phyloP scores from a whole-genome alignment of 2,329 filamentous ascomycete species.

The Dryadomyces quercus-mongolicae region DNA sequence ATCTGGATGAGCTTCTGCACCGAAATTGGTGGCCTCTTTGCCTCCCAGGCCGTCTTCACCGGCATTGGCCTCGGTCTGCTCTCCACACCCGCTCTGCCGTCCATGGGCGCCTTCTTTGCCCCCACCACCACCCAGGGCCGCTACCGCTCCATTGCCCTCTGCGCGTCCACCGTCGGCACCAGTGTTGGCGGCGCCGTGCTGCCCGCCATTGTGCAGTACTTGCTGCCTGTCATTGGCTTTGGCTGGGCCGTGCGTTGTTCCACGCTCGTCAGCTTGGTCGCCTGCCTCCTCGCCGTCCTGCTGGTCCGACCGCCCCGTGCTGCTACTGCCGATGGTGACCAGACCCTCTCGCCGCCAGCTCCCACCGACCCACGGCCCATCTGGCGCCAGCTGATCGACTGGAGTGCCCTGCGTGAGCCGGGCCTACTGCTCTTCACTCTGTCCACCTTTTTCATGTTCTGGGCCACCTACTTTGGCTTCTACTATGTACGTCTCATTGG shows the following conservation, averaged over 20 bases:
- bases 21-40: slow-evolving; percentile 21
- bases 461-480: slow-evolving; percentile 40
- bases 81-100: slow-evolving; percentile 37
- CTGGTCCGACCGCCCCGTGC: slow-evolving; percentile 21
- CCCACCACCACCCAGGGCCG: slow-evolving; percentile 15
- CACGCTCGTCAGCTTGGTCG: slow-evolving; percentile 45
- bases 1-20: slow-evolving; percentile 26
- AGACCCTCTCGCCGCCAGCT: not conserved
- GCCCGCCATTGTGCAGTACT: slow-evolving; percentile 42
- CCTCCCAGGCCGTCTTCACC: slow-evolving; percentile 41
- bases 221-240: slow-evolving; percentile 51
- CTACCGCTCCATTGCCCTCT: slow-evolving; percentile 44
- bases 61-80: slow-evolving; percentile 43
- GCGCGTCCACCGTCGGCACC: slow-evolving; percentile 46
- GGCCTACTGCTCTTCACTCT: slow-evolving; percentile 30
- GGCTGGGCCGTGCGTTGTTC: slow-evolving; percentile 51
- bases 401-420: slow-evolving; percentile 34
- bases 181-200: slow-evolving; percentile 52
- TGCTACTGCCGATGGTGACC: not conserved
- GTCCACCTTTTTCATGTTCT: slow-evolving; percentile 29
- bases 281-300: slow-evolving; percentile 26
- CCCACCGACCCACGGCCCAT: no score
- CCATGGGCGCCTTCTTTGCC: slow-evolving; percentile 46
- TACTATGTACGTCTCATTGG: slow-evolving; percentile 33
- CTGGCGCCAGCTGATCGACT: slow-evolving; percentile 31